phyloP scores from a whole-genome alignment of 2,329 filamentous ascomycete genomes.

The Byssoonygena ceratinophila region DNA sequence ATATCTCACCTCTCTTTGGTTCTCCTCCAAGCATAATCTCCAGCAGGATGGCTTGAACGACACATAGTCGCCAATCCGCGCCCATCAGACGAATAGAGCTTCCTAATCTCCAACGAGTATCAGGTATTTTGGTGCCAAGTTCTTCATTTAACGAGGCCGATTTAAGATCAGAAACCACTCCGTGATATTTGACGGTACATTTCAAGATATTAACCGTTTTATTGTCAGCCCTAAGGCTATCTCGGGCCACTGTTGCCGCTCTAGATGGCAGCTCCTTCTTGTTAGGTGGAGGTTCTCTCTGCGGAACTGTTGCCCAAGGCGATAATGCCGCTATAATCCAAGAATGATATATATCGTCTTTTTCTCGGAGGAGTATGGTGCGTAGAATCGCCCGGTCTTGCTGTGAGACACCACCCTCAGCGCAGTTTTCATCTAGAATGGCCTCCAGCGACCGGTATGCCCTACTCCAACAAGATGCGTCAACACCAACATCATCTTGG shows the following conservation, averaged over 20 bases:
- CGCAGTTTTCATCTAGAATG: slow-evolving; percentile 30
- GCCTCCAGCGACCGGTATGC: slow-evolving; percentile 55
- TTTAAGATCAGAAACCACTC: slow-evolving; percentile 55
- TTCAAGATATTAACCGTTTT: slow-evolving; percentile 60
- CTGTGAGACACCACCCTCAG: slow-evolving; percentile 11
- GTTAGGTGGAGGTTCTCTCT: slow-evolving; percentile 30
- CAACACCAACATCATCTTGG: slow-evolving; percentile 43
- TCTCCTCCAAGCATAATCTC: slow-evolving; percentile 29
- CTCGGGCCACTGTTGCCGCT: slow-evolving; percentile 55
- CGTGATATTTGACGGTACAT: slow-evolving; percentile 52
- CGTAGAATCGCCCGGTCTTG: slow-evolving; percentile 22
- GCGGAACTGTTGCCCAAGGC: slow-evolving; percentile 55
- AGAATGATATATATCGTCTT: slow-evolving; percentile 57
- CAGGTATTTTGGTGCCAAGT: slow-evolving; percentile 24
- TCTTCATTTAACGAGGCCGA: slow-evolving; percentile 22
- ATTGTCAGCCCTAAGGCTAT: slow-evolving; percentile 71
- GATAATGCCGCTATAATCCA: slow-evolving; percentile 68
- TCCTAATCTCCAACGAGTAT: slow-evolving; percentile 31
- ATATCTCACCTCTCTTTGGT: slow-evolving; percentile 26
- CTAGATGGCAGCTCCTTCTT: slow-evolving; percentile 49
- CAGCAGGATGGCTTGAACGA: slow-evolving; percentile 33
- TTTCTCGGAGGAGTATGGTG: slow-evolving; percentile 48
- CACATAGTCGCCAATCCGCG: slow-evolving; percentile 33
- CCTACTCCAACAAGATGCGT: slow-evolving; percentile 50
- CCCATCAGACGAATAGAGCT: slow-evolving; percentile 29